Conservation (phyloP, 2,329 filamentous ascomycete species). For the Ophiobolus disseminans region DNA sequence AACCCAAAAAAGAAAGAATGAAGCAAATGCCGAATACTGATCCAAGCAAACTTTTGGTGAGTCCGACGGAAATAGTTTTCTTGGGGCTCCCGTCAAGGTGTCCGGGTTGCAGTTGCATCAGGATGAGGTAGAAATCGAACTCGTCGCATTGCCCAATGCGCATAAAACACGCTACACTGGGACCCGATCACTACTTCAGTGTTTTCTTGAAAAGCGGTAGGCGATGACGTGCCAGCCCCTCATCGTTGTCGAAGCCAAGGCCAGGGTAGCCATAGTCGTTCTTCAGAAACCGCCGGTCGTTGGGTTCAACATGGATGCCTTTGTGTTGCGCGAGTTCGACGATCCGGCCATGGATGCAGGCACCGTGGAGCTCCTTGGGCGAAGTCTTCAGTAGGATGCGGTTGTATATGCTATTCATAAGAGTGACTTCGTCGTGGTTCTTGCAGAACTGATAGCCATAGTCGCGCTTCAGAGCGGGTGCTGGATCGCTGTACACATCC, state of each 20-base stretch:
- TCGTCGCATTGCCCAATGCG: neutral
- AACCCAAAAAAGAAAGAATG: too few relatives aligned
- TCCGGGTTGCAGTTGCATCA: neutral
- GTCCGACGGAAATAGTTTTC: too few relatives aligned
- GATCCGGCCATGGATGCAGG: slow-evolving; percentile 11
- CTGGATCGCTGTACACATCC: slow-evolving; percentile 7
- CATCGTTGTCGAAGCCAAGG: slow-evolving; percentile 12
- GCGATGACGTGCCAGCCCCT: slow-evolving; percentile 1
- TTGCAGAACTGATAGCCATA: slow-evolving; percentile 26
- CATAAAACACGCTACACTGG: too few relatives aligned
- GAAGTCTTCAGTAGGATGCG: slow-evolving; percentile 6
- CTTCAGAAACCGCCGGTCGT: slow-evolving; percentile 8
- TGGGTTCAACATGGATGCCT: neutral
- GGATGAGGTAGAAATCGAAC: slow-evolving; percentile 2
- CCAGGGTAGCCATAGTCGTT: slow-evolving; percentile 13
- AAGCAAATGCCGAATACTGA: too few relatives aligned
- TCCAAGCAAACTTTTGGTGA: too few relatives aligned
- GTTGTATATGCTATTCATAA: slow-evolving; percentile 22
- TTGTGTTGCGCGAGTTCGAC: slow-evolving; percentile 4
- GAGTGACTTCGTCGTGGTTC: slow-evolving; percentile 21
- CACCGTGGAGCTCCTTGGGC: slow-evolving; percentile 16
- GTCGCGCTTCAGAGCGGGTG: slow-evolving; percentile 16
- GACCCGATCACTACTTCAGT: neutral
- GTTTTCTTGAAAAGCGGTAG: slow-evolving; percentile 8
- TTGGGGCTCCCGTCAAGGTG: too few relatives aligned